Evolutionary conservation across 768 basidiomycete genomes (phyloP).

Genomic region (Hypholoma fasciculare): DNA sequence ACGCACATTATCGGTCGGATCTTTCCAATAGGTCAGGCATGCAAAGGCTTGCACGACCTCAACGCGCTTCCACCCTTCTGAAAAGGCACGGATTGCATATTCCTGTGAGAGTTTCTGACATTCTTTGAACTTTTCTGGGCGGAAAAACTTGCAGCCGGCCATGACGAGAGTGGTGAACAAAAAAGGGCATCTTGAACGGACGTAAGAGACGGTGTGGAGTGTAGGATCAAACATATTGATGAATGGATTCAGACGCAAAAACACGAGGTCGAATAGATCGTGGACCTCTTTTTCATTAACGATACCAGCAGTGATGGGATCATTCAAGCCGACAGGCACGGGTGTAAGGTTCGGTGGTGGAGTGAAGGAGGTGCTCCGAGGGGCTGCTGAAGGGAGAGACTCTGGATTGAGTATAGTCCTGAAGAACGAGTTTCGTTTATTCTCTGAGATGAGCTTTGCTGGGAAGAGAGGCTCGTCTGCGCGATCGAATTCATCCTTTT

Average conservation of each 20-base stretch:
- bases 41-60: constrained; percentile 90
- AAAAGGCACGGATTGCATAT: constrained; percentile 75
- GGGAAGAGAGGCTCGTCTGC: constrained; percentile 69
- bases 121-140: constrained; percentile 61
- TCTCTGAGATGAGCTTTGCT: constrained; percentile 74
- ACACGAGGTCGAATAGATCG: constrained; percentile 75
- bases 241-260: constrained; percentile 84
- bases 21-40: constrained; percentile 88
- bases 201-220: constrained; percentile 79
- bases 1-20: constrained; percentile 79
- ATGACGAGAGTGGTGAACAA: constrained; percentile 85
- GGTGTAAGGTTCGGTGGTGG: constrained; percentile 40
- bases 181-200: constrained; percentile 78
- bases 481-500: constrained; percentile 66
- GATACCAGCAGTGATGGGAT: constrained; percentile 74
- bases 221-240: constrained; percentile 87
- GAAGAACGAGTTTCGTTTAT: constrained; percentile 75
- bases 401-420: constrained; percentile 80
- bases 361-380: constrained; percentile 38
- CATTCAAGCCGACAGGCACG: constrained; percentile 43
- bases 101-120: constrained; percentile 75
- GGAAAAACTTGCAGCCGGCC: constrained; percentile 85
- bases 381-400: constrained; percentile 34
- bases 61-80: constrained; percentile 75
- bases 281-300: constrained; percentile 70